These are phyloP conservation scores for Yamadazyma akitaensis DNA, from an alignment of 805 yeast species.

Conservation along the genomic window DNA sequence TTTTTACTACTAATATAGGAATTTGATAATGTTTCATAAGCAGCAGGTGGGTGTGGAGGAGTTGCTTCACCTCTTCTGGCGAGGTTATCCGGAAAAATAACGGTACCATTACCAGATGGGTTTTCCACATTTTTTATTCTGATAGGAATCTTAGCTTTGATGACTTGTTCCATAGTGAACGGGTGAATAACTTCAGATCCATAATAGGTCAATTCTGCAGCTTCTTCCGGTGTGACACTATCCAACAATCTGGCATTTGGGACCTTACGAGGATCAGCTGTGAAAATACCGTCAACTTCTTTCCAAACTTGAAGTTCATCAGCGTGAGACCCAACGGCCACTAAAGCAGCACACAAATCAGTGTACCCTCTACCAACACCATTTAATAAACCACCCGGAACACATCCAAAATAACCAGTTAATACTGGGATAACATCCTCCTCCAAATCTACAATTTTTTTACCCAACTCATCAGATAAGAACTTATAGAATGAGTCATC, in stretches of 20 bases:
- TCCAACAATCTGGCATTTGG: slow-evolving; percentile 80
- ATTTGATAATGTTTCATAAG: slow-evolving; percentile 47
- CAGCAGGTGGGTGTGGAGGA: slow-evolving; percentile 93
- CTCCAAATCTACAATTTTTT: slow-evolving; percentile 42
- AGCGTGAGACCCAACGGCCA: slow-evolving; percentile 89
- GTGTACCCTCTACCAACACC: slow-evolving; percentile 98
- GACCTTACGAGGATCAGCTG: slow-evolving; percentile 97
- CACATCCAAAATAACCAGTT: slow-evolving; percentile 92
- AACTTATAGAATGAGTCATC: slow-evolving; percentile 63
- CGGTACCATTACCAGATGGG: slow-evolving; percentile 89
- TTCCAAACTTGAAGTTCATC: slow-evolving; percentile 98
- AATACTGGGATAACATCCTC: slow-evolving; percentile 71
- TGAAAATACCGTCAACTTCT: slow-evolving; percentile 97
- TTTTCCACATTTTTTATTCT: slow-evolving; percentile 94
- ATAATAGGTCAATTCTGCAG: slow-evolving; percentile 95
- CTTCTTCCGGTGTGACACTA: slow-evolving; percentile 96
- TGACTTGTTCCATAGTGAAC: slow-evolving; percentile 98
- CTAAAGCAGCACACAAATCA: slow-evolving; percentile 93
- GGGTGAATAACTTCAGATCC: slow-evolving; percentile 99
- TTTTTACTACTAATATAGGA: slow-evolving; percentile 41
- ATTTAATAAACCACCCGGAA: slow-evolving; percentile 92
- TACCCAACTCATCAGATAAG: slow-evolving; percentile 52
- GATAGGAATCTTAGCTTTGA: slow-evolving; percentile 92
- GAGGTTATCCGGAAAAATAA: slow-evolving; percentile 87
- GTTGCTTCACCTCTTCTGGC: slow-evolving; percentile 84